Conservation (phyloP, 1,284 basidiomycete genomes). For the Cryptococcus wingfieldii region DNA sequence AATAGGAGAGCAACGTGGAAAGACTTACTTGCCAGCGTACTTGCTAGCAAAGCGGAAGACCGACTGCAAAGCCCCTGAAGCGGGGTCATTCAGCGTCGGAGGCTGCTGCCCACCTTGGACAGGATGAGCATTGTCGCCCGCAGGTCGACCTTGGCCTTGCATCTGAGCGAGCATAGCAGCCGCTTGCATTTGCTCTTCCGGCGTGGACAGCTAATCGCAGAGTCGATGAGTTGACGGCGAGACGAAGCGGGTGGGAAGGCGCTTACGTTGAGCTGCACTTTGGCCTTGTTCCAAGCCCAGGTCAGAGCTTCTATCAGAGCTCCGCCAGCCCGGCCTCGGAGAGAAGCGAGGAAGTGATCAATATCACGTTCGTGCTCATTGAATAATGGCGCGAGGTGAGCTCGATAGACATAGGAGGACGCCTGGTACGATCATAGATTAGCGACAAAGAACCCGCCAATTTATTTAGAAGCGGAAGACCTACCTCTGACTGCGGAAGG, state of each 20-base stretch:
- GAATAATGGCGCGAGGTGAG: constrained; percentile 64
- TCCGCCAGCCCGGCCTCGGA: constrained; percentile 29
- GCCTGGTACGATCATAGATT: constrained; percentile 52
- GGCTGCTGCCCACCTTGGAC: constrained; percentile 27
- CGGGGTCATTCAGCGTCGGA: constrained; percentile 44
- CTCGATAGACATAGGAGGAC: constrained; percentile 65
- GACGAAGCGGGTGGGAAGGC: not conserved
- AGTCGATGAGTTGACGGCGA: not conserved
- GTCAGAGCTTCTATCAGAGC: constrained; percentile 30
- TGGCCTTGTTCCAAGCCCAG: constrained; percentile 41
- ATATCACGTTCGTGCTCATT: constrained; percentile 62
- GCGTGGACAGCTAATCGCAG: not conserved
- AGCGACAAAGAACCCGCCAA: not conserved
- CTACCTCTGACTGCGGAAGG: constrained; percentile 67
- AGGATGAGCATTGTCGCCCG: constrained; percentile 7
- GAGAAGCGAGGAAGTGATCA: constrained; percentile 57
- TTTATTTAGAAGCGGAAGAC: constrained; percentile 16
- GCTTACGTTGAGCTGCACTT: constrained; percentile 39
- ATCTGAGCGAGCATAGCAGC: not conserved
- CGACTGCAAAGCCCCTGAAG: constrained; percentile 39
- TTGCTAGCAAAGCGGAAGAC: constrained; percentile 31
- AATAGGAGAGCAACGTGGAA: not conserved
- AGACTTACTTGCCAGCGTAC: constrained; percentile 42
- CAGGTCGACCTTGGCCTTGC: not conserved
- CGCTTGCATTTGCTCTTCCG: not conserved